Evolutionary conservation across 352 stramenopile species (phyloP).

Genomic region (Phytophthora foliorum): DNA sequence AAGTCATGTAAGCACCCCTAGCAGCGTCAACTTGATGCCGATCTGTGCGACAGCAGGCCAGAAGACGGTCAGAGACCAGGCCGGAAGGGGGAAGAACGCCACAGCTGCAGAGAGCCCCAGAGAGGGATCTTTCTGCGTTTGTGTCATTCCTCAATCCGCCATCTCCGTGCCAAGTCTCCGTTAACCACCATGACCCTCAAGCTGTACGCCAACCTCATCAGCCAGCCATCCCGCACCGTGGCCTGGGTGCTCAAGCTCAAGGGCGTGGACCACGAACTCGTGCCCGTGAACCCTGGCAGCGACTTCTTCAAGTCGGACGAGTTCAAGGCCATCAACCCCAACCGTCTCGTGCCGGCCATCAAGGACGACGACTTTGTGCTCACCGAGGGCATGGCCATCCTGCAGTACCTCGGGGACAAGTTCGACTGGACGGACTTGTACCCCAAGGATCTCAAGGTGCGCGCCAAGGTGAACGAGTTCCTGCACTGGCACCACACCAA

Average conservation of each 20-base stretch:
- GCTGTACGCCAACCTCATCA: conserved; percentile 72
- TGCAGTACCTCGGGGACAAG: conserved; percentile 66
- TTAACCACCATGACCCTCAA: conserved; percentile 45
- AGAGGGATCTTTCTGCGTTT: conserved; percentile 3
- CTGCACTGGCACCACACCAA: conserved; percentile 79
- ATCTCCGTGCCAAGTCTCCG: not conserved
- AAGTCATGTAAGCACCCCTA: conserved; percentile 27
- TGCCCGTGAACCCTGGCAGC: conserved; percentile 43
- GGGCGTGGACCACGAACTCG: conserved; percentile 46
- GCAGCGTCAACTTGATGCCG: conserved; percentile 17
- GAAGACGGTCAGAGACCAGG: conserved; percentile 26
- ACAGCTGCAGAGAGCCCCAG: conserved; percentile 9
- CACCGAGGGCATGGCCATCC: conserved; percentile 66
- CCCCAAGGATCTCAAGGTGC: conserved; percentile 48
- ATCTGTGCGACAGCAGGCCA: no score
- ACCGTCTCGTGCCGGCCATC: conserved; percentile 56
- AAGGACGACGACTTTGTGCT: conserved; percentile 70
- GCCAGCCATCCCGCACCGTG: conserved; percentile 56
- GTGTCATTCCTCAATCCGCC: conserved; percentile 33
- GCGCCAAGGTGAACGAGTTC: conserved; percentile 75
- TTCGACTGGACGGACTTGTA: conserved; percentile 67
- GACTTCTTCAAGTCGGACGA: conserved; percentile 56
- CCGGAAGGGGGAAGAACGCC: not conserved
- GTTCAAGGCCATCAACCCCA: conserved; percentile 67
- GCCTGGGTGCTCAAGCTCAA: conserved; percentile 63